These are phyloP conservation scores for Ganoderma meredithae DNA, from an alignment of 1,284 basidiomycete species.

Conservation along the genomic window DNA sequence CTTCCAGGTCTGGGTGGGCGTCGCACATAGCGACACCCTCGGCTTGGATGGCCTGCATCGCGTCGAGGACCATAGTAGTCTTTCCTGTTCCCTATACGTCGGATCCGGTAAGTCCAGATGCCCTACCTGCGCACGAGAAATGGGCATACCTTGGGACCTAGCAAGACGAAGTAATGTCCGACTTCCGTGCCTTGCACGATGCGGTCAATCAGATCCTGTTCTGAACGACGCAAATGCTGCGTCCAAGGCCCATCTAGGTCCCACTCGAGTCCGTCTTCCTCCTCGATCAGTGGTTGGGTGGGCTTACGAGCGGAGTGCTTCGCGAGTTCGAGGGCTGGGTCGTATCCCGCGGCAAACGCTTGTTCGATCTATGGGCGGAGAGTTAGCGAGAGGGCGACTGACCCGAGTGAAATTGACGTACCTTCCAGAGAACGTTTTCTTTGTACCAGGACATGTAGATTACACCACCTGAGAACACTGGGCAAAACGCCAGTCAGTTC, in stretches of 20 bases:
- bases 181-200: slow-evolving; percentile 78
- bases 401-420: slow-evolving; percentile 36
- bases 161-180: slow-evolving; percentile 79
- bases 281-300: slow-evolving; percentile 7
- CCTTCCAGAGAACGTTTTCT: slow-evolving; percentile 80
- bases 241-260: slow-evolving; percentile 54
- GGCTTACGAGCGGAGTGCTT: slow-evolving; percentile 47
- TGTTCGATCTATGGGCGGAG: slow-evolving; percentile 58
- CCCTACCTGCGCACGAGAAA: too few species aligned
- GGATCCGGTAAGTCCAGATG: background rate
- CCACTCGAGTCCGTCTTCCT: slow-evolving; percentile 48
- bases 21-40: slow-evolving; percentile 67
- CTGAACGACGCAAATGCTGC: slow-evolving; percentile 70
- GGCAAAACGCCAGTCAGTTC: background rate
- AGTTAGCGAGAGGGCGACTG: background rate
- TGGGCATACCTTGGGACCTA: slow-evolving; percentile 72
- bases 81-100: slow-evolving; percentile 65
- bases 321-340: slow-evolving; percentile 81
- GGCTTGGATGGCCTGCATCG: slow-evolving; percentile 77
- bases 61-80: slow-evolving; percentile 83
- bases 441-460: slow-evolving; percentile 84
- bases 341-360: slow-evolving; percentile 72
- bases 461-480: slow-evolving; percentile 75
- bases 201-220: slow-evolving; percentile 78
- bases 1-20: slow-evolving; percentile 72